These are phyloP conservation scores for Melaleuca alternifolia DNA, from an alignment of 345 rosid genomes.

Conservation along the genomic window DNA sequence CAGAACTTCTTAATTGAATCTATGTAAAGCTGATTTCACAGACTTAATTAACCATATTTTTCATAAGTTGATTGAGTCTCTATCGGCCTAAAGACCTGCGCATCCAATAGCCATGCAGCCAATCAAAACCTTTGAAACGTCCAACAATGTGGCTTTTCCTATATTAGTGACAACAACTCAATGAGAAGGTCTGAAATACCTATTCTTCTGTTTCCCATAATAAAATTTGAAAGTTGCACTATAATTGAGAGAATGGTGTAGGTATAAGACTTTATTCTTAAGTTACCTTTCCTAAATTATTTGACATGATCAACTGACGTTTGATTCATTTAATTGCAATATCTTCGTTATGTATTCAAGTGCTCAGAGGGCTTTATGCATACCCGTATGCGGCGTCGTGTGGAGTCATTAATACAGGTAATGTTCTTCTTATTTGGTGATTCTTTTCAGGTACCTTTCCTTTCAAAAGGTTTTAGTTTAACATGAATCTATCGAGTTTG, in stretches of 20 bases:
- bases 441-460: not conserved
- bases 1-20: not conserved
- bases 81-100: not conserved
- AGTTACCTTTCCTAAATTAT: not conserved
- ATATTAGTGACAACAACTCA: not conserved
- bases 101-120: not conserved
- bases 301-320: not conserved
- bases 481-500: not conserved
- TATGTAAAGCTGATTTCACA: not conserved
- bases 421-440: not conserved
- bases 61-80: not conserved
- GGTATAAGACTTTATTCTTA: not conserved
- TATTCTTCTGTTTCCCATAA: not conserved
- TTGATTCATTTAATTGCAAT: not conserved
- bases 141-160: not conserved
- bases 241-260: not conserved
- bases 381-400: constrained; percentile 88
- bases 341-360: constrained; percentile 12
- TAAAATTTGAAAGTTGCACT: not conserved
- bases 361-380: constrained; percentile 98
- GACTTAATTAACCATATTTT: not conserved
- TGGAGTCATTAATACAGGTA: constrained; percentile 90
- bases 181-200: not conserved
- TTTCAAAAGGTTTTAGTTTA: not conserved
- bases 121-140: not conserved